Conservation (phyloP, 768 basidiomycete genomes). For the Hypholoma sublateritium region DNA sequence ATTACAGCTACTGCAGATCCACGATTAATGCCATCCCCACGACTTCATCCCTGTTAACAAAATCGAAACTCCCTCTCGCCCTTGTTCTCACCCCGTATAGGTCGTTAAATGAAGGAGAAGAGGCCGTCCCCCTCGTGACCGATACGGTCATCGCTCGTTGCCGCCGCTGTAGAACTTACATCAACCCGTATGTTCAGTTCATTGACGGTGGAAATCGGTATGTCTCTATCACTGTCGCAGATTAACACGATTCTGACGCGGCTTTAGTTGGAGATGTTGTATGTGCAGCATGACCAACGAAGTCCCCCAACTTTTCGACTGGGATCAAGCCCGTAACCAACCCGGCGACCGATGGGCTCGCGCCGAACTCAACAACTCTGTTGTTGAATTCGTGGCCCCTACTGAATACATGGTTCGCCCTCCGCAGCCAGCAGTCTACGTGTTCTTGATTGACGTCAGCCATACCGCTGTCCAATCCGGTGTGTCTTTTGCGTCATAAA, state of each 20-base stretch:
- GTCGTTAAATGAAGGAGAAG: slow-evolving; percentile 78
- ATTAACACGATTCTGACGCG: background rate
- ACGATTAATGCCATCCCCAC: slow-evolving; percentile 95
- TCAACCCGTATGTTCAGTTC: slow-evolving; percentile 97
- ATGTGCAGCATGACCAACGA: slow-evolving; percentile 99
- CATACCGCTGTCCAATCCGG: slow-evolving; percentile 89
- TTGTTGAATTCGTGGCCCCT: slow-evolving; percentile 97
- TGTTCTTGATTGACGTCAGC: slow-evolving; percentile 97
- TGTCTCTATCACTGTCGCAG: slow-evolving; percentile 9
- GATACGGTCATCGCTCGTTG: slow-evolving; percentile 97
- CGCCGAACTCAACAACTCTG: slow-evolving; percentile 88
- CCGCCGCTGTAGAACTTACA: slow-evolving; percentile 93
- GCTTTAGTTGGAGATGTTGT: slow-evolving; percentile 89
- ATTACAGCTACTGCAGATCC: slow-evolving; percentile 87
- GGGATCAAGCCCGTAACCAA: slow-evolving; percentile 92
- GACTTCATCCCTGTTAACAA: slow-evolving; percentile 80
- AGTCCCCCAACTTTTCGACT: slow-evolving; percentile 97
- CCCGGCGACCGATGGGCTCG: slow-evolving; percentile 95
- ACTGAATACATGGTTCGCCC: slow-evolving; percentile 99
- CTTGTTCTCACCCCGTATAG: slow-evolving; percentile 91
- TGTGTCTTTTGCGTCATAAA: slow-evolving; percentile 28
- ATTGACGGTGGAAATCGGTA: slow-evolving; percentile 95
- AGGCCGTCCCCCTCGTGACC: slow-evolving; percentile 83
- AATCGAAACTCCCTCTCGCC: slow-evolving; percentile 88
- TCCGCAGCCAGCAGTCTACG: slow-evolving; percentile 95